Evolutionary conservation across 768 basidiomycete species (phyloP).

Genomic region (Gloeostereum incarnatum): DNA sequence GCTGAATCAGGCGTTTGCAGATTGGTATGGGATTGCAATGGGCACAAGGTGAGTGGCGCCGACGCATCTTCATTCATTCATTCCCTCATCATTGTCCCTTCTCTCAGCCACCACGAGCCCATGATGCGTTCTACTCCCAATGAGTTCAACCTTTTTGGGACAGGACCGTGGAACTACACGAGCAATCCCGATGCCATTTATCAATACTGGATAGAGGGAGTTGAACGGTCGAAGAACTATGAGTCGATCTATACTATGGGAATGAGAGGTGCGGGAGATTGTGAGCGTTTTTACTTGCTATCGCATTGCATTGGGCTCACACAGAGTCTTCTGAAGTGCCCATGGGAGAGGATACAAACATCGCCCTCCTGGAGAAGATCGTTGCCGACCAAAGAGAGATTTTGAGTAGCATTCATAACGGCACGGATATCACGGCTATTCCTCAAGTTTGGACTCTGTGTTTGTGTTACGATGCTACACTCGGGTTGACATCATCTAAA

Average conservation of each 20-base stretch:
- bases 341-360: conserved; percentile 38
- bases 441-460: conserved; percentile 63
- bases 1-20: conserved; percentile 52
- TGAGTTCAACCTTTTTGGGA: conserved; percentile 50
- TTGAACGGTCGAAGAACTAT: conserved; percentile 45
- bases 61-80: too few relatives aligned
- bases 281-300: conserved; percentile 19
- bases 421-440: conserved; percentile 34
- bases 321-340: conserved; percentile 12
- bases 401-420: conserved; percentile 39
- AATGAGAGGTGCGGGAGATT: conserved; percentile 56
- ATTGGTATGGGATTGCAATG: conserved; percentile 62
- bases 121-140: conserved; percentile 66
- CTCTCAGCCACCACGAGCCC: conserved; percentile 55
- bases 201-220: conserved; percentile 52
- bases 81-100: not conserved
- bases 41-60: conserved; percentile 50
- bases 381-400: conserved; percentile 56
- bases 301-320: not conserved
- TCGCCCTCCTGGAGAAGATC: conserved; percentile 43
- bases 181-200: conserved; percentile 46
- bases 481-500: too few relatives aligned
- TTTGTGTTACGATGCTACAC: too few relatives aligned
- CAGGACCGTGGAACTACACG: conserved; percentile 55
- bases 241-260: conserved; percentile 62